These are phyloP conservation scores for Gossypium davidsonii DNA, from an alignment of 441 rosid species.

Conservation along the genomic window DNA sequence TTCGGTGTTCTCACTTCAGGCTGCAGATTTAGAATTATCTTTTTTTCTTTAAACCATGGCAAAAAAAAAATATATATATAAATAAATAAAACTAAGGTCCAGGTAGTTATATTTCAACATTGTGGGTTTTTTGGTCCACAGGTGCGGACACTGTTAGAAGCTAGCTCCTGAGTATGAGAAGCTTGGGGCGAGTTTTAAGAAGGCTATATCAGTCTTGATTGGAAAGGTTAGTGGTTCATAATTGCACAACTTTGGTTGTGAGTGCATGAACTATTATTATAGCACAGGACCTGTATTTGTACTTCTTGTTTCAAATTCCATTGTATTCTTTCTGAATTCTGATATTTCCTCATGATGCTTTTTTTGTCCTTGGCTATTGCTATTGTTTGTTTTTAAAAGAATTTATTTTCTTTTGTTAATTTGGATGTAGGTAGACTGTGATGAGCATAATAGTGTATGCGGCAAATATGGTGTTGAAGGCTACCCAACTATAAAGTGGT, in stretches of 20 bases:
- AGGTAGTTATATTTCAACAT: neutral
- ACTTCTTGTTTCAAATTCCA: neutral
- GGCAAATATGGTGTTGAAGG: constrained; percentile 82
- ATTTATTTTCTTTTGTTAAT: constrained; percentile 13
- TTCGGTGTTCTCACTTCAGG: neutral
- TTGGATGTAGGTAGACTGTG: constrained; percentile 80
- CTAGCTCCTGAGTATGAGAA: constrained; percentile 91
- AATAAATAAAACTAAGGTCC: neutral
- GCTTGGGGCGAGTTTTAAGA: constrained; percentile 87
- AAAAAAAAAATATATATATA: too few species aligned
- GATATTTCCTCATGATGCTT: neutral
- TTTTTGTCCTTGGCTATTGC: too few species aligned
- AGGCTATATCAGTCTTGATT: constrained; percentile 73
- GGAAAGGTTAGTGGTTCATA: constrained; percentile 56
- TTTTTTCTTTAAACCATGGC: too few species aligned
- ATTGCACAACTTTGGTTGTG: neutral
- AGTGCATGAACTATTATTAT: neutral
- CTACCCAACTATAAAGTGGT: constrained; percentile 84
- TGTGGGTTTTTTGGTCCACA: constrained; percentile 13
- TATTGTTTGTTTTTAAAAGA: neutral
- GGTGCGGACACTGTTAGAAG: constrained; percentile 98
- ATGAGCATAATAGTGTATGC: constrained; percentile 75
- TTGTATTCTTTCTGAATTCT: neutral
- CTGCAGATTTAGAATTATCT: too few species aligned
- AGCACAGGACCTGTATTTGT: too few species aligned